Evolutionary conservation across 2,329 filamentous ascomycete species (phyloP), one percentile per base, ranked within the genome.

Genomic region (Penicillium digitatum): DNA sequence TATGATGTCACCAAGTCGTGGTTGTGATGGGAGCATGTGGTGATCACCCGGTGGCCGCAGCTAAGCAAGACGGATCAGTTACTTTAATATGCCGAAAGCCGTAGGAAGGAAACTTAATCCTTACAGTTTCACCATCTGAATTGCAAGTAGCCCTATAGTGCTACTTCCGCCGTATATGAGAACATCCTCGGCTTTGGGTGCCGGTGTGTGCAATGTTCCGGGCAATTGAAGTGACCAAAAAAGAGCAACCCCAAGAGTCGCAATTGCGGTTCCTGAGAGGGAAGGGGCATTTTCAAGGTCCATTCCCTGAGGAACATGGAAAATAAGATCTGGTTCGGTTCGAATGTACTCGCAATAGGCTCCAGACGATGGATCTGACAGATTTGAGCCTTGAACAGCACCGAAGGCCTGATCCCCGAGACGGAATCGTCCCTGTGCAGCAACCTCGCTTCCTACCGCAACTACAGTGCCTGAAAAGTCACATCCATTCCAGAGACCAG

Each of bases 361-460:
- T 6, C 63, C 63, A n/a, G 62, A 60, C 14, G 40, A 35, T 1
- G 57, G 43, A 51, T 61, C 56, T 1, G 55, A 48, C 43, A 57
- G 59, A 16, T 68, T 68, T 1, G 62, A 62, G 18, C 73, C 74
- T 37, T 73, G 67, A 5, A 69, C 68, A 16, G 66, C 62, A 7
- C 75, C 76, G 16, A 66, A 69, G 5, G 76, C 71, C 6, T 63
- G 62, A 56, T 76, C 72, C 18, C 75, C 74, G 2, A 69, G 49
- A 22, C 52, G 45, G 16, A 71, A 65, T 18, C 50, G 51, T 10
- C 56, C 54, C 7, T 55, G 18, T 8, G 42, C 50, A 5, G 52
- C 57, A 8, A 39, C 62, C 20, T 59, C 46, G 9, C 45, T 55
- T 10, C 65, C 64, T 1, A 64, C 5, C 1, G 62, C 62, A 20